A percentile compares a stretch with the other conserved stretches of the same genome.
These are phyloP conservation scores for Termitomyces sp. DNA, from an alignment of 768 basidiomycete genomes.

Conservation along the genomic window DNA sequence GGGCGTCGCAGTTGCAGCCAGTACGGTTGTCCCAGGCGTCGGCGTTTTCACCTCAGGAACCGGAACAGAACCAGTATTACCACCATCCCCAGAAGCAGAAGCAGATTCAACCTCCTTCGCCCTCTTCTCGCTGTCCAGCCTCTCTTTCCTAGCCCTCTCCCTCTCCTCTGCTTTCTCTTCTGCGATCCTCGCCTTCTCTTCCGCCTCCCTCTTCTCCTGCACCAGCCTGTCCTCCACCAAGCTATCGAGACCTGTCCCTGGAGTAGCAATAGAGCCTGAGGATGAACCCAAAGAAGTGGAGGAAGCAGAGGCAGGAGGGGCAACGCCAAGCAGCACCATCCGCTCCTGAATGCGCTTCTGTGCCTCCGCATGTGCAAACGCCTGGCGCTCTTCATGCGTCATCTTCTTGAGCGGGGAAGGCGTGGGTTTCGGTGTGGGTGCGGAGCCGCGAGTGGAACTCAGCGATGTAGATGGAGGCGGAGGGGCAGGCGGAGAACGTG, in stretches of 20 bases:
- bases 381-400: constrained; percentile 79
- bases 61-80: constrained; percentile 18
- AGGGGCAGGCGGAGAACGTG: constrained; percentile 47
- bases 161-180: constrained; percentile 81
- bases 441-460: constrained; percentile 41
- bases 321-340: constrained; percentile 79
- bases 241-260: constrained; percentile 50
- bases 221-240: constrained; percentile 81
- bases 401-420: constrained; percentile 68
- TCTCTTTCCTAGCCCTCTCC: constrained; percentile 63
- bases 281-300: background rate
- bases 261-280: background rate
- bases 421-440: constrained; percentile 43
- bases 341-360: constrained; percentile 79
- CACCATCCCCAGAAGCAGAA: background rate
- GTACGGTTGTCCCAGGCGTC: constrained; percentile 32
- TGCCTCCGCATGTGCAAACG: constrained; percentile 75
- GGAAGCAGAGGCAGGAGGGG: constrained; percentile 39
- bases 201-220: constrained; percentile 86
- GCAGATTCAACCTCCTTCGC: constrained; percentile 7
- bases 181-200: constrained; percentile 73
- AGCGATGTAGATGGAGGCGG: constrained; percentile 25
- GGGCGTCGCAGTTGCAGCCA: constrained; percentile 28
- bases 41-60: constrained; percentile 20
- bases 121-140: constrained; percentile 72